These are phyloP conservation scores for Lichtheimia corymbifera DNA, from an alignment of 371 early-diverging fungal genomes.

Conservation along the genomic window DNA sequence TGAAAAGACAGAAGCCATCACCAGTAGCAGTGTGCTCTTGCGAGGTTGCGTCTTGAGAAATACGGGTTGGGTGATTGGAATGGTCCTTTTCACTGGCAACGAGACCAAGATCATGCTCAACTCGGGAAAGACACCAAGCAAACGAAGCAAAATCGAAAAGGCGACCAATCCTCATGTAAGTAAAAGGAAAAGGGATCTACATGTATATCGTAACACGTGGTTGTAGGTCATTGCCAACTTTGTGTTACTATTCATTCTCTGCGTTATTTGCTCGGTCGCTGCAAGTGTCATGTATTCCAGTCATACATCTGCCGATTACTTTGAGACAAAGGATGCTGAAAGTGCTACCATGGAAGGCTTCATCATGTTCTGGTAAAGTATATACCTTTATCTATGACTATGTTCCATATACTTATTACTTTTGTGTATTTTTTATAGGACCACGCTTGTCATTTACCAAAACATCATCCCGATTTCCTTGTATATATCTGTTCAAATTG, in stretches of 20 bases:
- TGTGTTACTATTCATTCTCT: conserved; percentile 50
- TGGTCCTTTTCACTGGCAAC: conserved; percentile 85
- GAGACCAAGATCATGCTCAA: conserved; percentile 92
- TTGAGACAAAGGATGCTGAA: conserved; percentile 42
- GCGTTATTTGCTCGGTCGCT: conserved; percentile 69
- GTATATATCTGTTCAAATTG: conserved; percentile 94
- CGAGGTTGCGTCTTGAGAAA: conserved; percentile 93
- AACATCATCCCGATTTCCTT: conserved; percentile 88
- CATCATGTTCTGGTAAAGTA: conserved; percentile 48
- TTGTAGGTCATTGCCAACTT: conserved; percentile 51
- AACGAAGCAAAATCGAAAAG: conserved; percentile 93
- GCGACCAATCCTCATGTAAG: conserved; percentile 92
- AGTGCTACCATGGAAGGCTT: conserved; percentile 52
- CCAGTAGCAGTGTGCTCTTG: conserved; percentile 82
- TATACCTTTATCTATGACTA: background rate
- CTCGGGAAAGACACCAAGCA: conserved; percentile 90
- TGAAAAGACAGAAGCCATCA: conserved; percentile 70
- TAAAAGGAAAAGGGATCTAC: background rate
- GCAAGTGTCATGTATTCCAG: conserved; percentile 50
- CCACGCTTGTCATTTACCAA: conserved; percentile 50
- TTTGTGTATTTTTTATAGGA: conserved; percentile 22
- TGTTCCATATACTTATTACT: background rate
- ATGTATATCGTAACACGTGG: background rate
- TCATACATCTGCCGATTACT: conserved; percentile 29
- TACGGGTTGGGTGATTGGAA: conserved; percentile 85